These are phyloP conservation scores for Miscanthus lutarioriparius DNA, from an alignment of 176 grass and related monocot species.

Conservation along the genomic window DNA sequence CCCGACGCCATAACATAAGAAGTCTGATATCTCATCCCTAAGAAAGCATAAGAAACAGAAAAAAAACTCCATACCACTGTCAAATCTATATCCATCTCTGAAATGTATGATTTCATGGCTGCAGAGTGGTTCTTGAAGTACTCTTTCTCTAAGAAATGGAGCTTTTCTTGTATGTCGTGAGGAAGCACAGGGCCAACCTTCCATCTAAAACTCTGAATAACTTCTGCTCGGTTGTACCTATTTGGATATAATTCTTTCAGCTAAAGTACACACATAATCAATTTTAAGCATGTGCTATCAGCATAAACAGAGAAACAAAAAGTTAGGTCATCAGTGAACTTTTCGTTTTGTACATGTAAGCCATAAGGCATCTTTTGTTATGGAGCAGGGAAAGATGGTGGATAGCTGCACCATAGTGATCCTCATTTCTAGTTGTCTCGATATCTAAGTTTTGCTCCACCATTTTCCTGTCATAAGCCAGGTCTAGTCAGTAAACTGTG, in stretches of 20 bases:
- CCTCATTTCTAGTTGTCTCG: constrained; percentile 77
- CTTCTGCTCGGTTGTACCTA: constrained; percentile 86
- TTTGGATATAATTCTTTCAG: constrained; percentile 29
- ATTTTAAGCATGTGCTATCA: constrained; percentile 6
- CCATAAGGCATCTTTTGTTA: constrained; percentile 98
- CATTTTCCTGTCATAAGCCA: constrained; percentile 69
- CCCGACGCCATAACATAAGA: background rate
- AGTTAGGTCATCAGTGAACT: background rate
- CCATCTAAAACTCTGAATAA: constrained; percentile 96
- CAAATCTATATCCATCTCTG: constrained; percentile 93
- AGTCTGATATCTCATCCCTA: background rate
- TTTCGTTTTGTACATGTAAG: constrained; percentile 72
- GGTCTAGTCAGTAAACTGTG: background rate
- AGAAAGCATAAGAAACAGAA: constrained; percentile 6
- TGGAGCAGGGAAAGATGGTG: constrained; percentile 90
- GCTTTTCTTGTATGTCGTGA: constrained; percentile 89
- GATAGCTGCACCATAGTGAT: constrained; percentile 89
- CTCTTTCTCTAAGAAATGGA: constrained; percentile 83
- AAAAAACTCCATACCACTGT: constrained; percentile 64
- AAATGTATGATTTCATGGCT: constrained; percentile 75
- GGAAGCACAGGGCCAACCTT: constrained; percentile 87
- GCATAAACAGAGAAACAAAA: background rate
- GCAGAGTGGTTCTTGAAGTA: constrained; percentile 84
- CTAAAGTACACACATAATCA: background rate
- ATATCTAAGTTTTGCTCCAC: constrained; percentile 83